phyloP scores from a whole-genome alignment of 192 early-diverging fungal species.

The Umbelopsis ramanniana region DNA sequence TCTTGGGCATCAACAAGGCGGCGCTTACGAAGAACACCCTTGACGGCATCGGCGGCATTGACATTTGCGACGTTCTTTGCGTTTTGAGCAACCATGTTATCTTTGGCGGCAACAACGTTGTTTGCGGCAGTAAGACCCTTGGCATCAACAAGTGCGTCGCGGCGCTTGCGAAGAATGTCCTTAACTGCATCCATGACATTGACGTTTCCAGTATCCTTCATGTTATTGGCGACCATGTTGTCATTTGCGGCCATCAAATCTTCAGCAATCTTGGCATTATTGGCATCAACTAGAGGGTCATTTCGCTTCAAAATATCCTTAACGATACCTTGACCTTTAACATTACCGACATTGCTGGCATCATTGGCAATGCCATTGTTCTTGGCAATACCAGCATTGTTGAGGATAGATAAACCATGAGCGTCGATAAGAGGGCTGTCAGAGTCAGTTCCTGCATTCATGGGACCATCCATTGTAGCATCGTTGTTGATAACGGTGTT shows the following conservation, averaged over 20 bases:
- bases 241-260: background rate
- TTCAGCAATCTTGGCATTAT: background rate
- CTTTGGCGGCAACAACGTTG: background rate
- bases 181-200: background rate
- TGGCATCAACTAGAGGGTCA: background rate
- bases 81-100: background rate
- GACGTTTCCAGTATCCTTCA: background rate
- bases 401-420: no score
- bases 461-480: no score
- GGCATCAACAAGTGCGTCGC: background rate
- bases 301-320: background rate
- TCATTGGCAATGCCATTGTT: background rate
- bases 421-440: no score
- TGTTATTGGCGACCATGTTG: background rate
- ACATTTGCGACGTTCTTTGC: background rate
- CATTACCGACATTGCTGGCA: background rate
- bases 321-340: background rate
- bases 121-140: background rate
- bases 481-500: no score
- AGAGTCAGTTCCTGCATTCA: no score
- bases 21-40: background rate
- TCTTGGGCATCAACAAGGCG: no score
- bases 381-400: background rate
- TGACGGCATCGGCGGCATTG: background rate
- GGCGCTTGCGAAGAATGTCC: background rate